phyloP scores from a whole-genome alignment of 768 basidiomycete species.

The Sutorius australiensis region DNA sequence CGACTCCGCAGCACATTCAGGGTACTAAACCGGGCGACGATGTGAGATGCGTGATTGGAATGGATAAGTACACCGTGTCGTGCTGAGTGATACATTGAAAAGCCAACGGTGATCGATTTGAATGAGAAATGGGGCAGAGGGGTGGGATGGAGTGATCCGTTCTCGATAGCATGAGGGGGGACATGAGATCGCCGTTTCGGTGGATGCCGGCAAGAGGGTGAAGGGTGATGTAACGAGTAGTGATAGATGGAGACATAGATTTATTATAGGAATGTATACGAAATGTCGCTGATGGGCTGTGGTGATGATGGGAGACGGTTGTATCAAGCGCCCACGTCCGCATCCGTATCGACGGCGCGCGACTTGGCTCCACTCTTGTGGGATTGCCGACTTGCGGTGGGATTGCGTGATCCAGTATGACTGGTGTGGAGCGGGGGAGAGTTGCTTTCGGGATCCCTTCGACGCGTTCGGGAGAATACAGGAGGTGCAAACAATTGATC shows the following conservation, averaged over 20 bases:
- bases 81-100: not conserved
- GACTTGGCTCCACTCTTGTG: not conserved
- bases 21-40: not conserved
- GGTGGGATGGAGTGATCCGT: not conserved
- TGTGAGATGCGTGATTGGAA: not conserved
- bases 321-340: conserved; percentile 2
- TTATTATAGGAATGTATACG: not conserved
- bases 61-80: not conserved
- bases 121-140: not conserved
- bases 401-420: not conserved
- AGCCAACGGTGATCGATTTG: not conserved
- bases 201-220: not conserved
- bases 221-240: not conserved
- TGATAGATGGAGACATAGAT: not conserved
- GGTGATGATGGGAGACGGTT: conserved; percentile 9
- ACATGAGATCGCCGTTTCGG: not conserved
- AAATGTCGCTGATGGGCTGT: not conserved
- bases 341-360: conserved; percentile 6
- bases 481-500: conserved; percentile 17
- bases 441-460: conserved; percentile 7
- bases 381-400: not conserved
- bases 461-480: conserved; percentile 12
- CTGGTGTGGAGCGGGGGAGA: not conserved
- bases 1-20: not conserved
- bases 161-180: not conserved